Base-by-base conservation (phyloP, 2,329 filamentous ascomycete genomes). In the Colletotrichum sansevieriae region DNA sequence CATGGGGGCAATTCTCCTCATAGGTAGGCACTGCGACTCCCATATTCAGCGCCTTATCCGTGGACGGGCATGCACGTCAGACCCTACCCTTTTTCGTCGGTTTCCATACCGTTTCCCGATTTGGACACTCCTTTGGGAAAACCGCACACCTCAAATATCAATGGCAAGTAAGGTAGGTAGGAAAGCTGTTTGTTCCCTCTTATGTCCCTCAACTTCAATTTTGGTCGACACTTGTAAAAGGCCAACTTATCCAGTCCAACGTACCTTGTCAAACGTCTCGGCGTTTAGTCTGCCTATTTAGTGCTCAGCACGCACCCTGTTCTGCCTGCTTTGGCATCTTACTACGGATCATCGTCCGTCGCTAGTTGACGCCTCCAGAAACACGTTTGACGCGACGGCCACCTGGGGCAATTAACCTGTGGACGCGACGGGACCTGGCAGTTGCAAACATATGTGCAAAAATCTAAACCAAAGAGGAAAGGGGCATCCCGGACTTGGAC, bases 71-170 rank as follows among this genome's bases (percentile, higher is more conserved):
- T 57, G 20, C 54, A 57, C 22, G 13, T 44, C 39, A 39, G 22
- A 20, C 15, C 37, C 54, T 57, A 43, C 54, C 39, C 39, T 57
- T 29, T 57, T 35, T 33, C 39, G 37, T 44, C 39, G 12, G 18
- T 29, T 57, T 57, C 22, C 20, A 44, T 44, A 39, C 39, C 54
- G 54, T 57, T 43, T 57, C 39, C 39, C 54, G 39, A 57, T 57
- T 57, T 18, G 33, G 12, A 55, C 18, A 20, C 18, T 46, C 12
- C 3, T 43, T 6, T 43, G 39, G 43, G 15, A 20, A 3, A 15
- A 39, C 25, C 1, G 10, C 37, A 20, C 8, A 46, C 39, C 39
- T 43, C n/a, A 20, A 13, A n/a, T 46, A 46, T 18, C 18, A 18
- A 18, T 39, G 43, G 43, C 15, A 46, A n/a, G 15, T 20, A 20